Conservation (phyloP, 2,329 filamentous ascomycete species). For the Sporothrix curviconia region DNA sequence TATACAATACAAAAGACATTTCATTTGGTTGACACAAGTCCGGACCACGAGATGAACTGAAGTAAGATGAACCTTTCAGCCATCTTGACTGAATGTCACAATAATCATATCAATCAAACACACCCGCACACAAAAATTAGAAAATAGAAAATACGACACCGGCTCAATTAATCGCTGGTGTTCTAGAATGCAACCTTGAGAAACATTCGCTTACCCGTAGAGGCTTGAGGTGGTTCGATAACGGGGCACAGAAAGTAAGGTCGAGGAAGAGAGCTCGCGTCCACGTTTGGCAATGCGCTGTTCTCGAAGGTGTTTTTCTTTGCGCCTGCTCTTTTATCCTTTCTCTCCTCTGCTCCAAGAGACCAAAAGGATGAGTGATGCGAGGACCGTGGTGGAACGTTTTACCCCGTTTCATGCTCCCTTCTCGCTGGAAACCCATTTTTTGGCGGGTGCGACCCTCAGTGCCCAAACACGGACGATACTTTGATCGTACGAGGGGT, state of each 20-base stretch:
- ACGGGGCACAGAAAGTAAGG: not conserved
- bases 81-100: no score
- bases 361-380: not conserved
- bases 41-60: no score
- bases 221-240: conserved; percentile 8
- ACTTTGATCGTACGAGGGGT: not conserved
- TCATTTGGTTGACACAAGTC: no score
- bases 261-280: not conserved
- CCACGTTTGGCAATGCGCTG: not conserved
- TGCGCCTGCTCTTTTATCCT: not conserved
- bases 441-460: not conserved
- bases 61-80: no score
- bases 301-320: not conserved
- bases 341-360: not conserved
- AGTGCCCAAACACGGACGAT: not conserved
- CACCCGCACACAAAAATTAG: no score
- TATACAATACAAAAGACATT: no score
- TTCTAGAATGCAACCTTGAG: no score
- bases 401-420: conserved; percentile 4
- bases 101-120: no score
- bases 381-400: conserved; percentile 2
- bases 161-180: no score
- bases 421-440: not conserved
- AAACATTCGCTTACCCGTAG: no score
- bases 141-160: no score